Percentiles rank a stretch among this genome's conserved stretches.
Conservation (phyloP, 352 stramenopile genomes). For the Pythium sp. region DNA sequence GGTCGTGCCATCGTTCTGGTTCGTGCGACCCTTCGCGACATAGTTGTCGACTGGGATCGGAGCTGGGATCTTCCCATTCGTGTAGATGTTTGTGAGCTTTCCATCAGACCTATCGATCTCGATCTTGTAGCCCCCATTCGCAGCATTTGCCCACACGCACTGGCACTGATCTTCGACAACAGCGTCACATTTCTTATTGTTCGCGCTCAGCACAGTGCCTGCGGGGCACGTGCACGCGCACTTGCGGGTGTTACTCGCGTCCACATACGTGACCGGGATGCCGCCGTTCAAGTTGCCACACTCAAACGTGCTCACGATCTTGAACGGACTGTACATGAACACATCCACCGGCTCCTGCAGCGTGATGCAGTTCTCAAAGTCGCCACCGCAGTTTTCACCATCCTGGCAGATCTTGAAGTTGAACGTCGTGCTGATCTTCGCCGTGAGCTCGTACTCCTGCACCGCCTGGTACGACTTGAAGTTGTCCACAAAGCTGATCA, state of each 20-base stretch:
- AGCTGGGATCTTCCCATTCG: too few species aligned
- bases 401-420: slow-evolving; percentile 27
- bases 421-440: slow-evolving; percentile 18
- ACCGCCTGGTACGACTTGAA: slow-evolving; percentile 10
- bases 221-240: slow-evolving; percentile 57
- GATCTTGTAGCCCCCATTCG: slow-evolving; percentile 17
- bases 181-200: slow-evolving; percentile 26
- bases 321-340: slow-evolving; percentile 72
- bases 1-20: slow-evolving; percentile 13
- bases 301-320: slow-evolving; percentile 32
- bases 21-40: slow-evolving; percentile 37
- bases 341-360: slow-evolving; percentile 37
- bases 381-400: slow-evolving; percentile 20
- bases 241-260: slow-evolving; percentile 29
- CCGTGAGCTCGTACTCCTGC: slow-evolving; percentile 12
- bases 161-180: slow-evolving; percentile 27
- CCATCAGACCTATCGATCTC: slow-evolving; percentile 15
- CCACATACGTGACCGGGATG: slow-evolving; percentile 44
- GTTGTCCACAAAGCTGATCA: slow-evolving; percentile 20
- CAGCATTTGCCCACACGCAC: slow-evolving; percentile 38
- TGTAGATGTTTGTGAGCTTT: too few species aligned
- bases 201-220: slow-evolving; percentile 24
- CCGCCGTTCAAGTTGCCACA: slow-evolving; percentile 31
- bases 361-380: slow-evolving; percentile 34
- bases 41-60: slow-evolving; percentile 57